Evolutionary conservation across 441 rosid species (phyloP), one percentile per base, ranked within the genome.

Genomic region (Corymbia citriodora): DNA sequence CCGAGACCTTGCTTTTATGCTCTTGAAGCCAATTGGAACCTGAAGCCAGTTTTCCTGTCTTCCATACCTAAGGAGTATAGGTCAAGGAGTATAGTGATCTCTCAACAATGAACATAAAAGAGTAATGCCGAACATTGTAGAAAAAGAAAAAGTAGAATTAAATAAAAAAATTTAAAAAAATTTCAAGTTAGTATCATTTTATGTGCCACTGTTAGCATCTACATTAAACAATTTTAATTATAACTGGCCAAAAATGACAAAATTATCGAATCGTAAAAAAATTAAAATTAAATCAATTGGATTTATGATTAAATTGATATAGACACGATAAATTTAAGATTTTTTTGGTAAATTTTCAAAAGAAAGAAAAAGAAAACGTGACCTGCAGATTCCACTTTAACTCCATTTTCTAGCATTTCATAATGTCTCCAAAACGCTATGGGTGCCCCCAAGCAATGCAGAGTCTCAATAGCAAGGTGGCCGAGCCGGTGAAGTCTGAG

Each of bases 221-320:
- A n/a, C 33, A 3, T 65, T 16, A n/a, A 10, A 14, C 1, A n/a
- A n/a, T 65, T 65, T 31, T 17, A 2, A 1, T 65, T 10, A 65
- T 1, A n/a, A 65, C n/a, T 65, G 6, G 11, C 3, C 8, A 2
- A 1, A 65, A 4, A 5, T 40, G 2, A 65, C 33, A 3, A 65
- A 15, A 65, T 27, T 16, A 7, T 5, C 9, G 15, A n/a, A n/a
- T n/a, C 6, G 1, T 15, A n/a, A 65, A n/a, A 65, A n/a, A 0
- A 1, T n/a, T 14, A 4, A 0, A n/a, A 65, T 15, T n/a, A n/a
- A n/a, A 65, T 65, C 15, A 0, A 9, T 1, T 0, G 0, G 29
- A 29, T 63, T 3, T 29, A 63, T 0, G 0, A 63, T 14, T 29
- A 2, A 63, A 63, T 63, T 63, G 0, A 0, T 2, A 63, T 8